Percentiles rank a stretch among this genome's conserved stretches.
phyloP scores from a whole-genome alignment of 768 basidiomycete genomes.

The Russula ochroleuca region DNA sequence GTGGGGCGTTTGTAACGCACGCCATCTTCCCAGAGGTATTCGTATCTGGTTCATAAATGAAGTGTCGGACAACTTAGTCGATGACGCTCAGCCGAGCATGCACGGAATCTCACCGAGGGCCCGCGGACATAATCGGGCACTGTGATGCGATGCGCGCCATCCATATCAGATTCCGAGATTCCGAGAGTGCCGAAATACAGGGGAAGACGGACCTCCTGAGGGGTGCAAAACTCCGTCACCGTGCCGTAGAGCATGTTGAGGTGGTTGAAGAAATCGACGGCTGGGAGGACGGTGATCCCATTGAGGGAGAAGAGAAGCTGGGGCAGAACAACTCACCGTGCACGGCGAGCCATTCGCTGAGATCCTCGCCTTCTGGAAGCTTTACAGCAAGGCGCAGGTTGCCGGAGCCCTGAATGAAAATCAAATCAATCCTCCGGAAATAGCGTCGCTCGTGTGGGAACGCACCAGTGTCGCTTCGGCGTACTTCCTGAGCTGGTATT shows the following conservation, averaged over 20 bases:
- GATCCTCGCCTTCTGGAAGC: conserved; percentile 94
- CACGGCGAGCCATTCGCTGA: conserved; percentile 99
- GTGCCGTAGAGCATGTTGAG: conserved; percentile 99
- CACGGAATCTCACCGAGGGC: conserved; percentile 62
- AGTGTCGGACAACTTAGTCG: background rate
- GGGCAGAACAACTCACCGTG: conserved; percentile 60
- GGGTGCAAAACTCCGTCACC: conserved; percentile 95
- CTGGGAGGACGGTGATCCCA: conserved; percentile 40
- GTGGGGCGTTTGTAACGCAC: conserved; percentile 82
- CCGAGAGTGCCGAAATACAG: background rate
- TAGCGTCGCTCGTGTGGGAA: background rate
- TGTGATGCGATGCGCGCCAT: conserved; percentile 31
- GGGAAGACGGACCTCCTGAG: conserved; percentile 64
- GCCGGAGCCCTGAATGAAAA: conserved; percentile 71
- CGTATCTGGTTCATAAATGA: conserved; percentile 53
- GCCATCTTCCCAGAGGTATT: conserved; percentile 94
- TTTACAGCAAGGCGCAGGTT: conserved; percentile 90
- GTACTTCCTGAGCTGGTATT: conserved; percentile 97
- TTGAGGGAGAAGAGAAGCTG: background rate
- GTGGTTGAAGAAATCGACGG: conserved; percentile 99
- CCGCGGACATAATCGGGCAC: conserved; percentile 97
- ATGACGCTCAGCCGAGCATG: background rate
- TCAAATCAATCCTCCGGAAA: background rate
- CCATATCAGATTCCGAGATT: conserved; percentile 5
- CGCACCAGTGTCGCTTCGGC: conserved; percentile 89